Evolutionary conservation across 129 eudicot genomes (phyloP), one percentile per base, ranked within the genome.

Genomic region (Escallonia herrerae): DNA sequence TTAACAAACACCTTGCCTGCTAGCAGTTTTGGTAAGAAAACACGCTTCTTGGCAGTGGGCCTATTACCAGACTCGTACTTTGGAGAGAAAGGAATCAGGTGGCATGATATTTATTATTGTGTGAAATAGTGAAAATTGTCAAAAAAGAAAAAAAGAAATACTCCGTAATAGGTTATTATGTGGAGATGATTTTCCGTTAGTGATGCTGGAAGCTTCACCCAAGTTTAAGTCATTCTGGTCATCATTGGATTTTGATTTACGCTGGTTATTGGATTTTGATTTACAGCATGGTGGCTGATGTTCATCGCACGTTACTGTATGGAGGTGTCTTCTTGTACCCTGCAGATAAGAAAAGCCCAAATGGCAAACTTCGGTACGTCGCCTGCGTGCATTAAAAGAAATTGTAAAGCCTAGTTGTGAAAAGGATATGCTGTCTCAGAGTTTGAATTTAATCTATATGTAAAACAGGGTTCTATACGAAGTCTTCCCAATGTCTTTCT

Each of bases 241-340:
- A 15, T 67, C 13, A 42, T 40, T 41, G 15, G 15, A 2, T 67
- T 42, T 6, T 49, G 8, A 52, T 46, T 46, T 77, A 51, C 65
- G 14, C 58, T 78, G 64, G 39, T 67, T 15, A 42, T 40, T 41
- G 15, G 15, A 2, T 67, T 42, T 6, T 49, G 8, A 52, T 46
- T 46, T 77, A 51, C 87, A 90, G 97, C 62, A 90, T 90, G 95
- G 97, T 90, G 40, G 97, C 97, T 44, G 97, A 90, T 80, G 97
- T 90, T 40, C 97, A 90, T 62, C 97, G 97, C 44, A 90, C 97
- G 7, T 82, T 90, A 63, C 91, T 90, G 8, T 90, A 90, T 14
- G 97, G 97, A 48, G 97, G 97, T 56, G 75, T 90, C 66, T 90
- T 90, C 76, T 77, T 90, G 89, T 90, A 90, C 85, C 97, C 97